Conservation (phyloP, 805 yeast genomes). For the Candida andamanensis region DNA sequence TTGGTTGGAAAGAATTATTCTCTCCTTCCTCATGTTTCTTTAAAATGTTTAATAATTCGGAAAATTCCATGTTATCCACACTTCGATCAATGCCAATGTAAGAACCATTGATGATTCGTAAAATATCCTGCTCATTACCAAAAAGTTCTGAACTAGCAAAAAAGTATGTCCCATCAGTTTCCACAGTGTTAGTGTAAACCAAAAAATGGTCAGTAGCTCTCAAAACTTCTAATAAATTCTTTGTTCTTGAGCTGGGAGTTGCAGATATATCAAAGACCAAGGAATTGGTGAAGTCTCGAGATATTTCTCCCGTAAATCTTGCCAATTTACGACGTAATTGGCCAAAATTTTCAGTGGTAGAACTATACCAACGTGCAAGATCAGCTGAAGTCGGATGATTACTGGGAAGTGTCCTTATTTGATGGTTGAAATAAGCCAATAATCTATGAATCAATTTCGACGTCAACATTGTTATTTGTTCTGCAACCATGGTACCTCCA, state of each 20-base stretch:
- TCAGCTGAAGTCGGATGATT: constrained; percentile 28
- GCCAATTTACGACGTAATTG: constrained; percentile 75
- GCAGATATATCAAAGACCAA: constrained; percentile 50
- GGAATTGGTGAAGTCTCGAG: constrained; percentile 70
- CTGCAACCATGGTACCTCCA: constrained; percentile 77
- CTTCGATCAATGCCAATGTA: constrained; percentile 33
- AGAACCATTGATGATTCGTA: constrained; percentile 35
- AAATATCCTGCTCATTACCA: constrained; percentile 35
- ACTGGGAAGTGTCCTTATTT: constrained; percentile 57
- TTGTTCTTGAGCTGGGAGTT: constrained; percentile 39
- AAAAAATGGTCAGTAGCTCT: constrained; percentile 68
- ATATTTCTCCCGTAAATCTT: constrained; percentile 66
- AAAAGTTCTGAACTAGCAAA: constrained; percentile 63
- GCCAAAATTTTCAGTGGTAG: constrained; percentile 66
- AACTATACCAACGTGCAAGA: constrained; percentile 58
- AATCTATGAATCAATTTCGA: constrained; percentile 65
- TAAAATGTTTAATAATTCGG: constrained; percentile 19
- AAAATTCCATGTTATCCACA: constrained; percentile 20
- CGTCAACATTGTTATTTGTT: constrained; percentile 63
- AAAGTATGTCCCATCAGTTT: constrained; percentile 71
- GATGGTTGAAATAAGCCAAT: constrained; percentile 65
- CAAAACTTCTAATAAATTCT: constrained; percentile 51
- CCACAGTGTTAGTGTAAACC: constrained; percentile 67
- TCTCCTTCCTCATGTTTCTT: constrained; percentile 16
- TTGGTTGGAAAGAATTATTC: constrained; percentile 8